phyloP scores from a whole-genome alignment of 306 rosid genomes.

The Vachellia pachyceras region DNA sequence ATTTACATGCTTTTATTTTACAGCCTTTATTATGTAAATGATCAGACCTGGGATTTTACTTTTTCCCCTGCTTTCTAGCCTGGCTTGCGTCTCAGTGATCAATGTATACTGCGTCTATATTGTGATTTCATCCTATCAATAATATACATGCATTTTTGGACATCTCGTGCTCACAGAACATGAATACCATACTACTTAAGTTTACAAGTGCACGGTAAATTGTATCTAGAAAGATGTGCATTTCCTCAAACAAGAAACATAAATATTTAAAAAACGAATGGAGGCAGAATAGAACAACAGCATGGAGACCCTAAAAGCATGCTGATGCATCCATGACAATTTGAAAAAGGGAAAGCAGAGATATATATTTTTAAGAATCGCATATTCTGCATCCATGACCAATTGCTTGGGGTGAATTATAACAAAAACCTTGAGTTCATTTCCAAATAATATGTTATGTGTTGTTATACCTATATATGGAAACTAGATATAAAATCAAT shows the following conservation, averaged over 20 bases:
- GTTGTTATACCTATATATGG: not conserved
- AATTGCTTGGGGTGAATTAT: not conserved
- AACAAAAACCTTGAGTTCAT: constrained; percentile 16
- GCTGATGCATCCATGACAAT: not conserved
- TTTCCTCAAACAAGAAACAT: constrained; percentile 19
- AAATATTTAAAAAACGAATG: not conserved
- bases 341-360: not conserved
- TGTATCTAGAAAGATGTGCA: not conserved
- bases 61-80: not conserved
- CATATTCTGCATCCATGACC: not conserved
- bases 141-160: not conserved
- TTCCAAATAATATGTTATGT: constrained; percentile 11
- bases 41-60: not conserved
- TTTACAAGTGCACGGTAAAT: constrained; percentile 5
- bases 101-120: not conserved
- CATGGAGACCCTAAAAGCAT: not conserved
- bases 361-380: not conserved
- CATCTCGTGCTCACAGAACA: not conserved
- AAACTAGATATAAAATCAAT: not conserved
- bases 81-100: not conserved
- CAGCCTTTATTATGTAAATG: not conserved
- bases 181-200: constrained; percentile 16
- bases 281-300: not conserved
- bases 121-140: not conserved
- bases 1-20: not conserved